A percentile compares a stretch with the other conserved stretches of the same genome.
Evolutionary conservation across 164 flowering plant genomes (phyloP).

Genomic region (Dillenia turbinata): DNA sequence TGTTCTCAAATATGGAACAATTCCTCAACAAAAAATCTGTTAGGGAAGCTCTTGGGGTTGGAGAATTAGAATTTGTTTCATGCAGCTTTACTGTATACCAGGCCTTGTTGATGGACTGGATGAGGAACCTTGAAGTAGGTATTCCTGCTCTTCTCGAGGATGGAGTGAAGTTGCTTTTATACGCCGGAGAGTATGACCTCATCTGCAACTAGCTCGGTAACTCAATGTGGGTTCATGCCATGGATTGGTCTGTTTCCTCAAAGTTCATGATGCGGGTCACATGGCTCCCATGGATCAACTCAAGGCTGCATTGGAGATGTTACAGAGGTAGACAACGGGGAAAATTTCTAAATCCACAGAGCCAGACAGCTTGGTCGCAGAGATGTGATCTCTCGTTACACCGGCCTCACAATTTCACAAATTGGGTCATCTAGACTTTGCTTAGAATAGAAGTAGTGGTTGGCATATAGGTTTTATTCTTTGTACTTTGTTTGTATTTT

Average conservation of each 20-base stretch:
- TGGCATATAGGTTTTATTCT: too few relatives aligned
- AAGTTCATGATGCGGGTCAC: slow-evolving; percentile 90
- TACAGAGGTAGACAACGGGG: slow-evolving; percentile 69
- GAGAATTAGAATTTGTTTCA: slow-evolving; percentile 62
- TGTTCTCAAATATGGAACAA: slow-evolving; percentile 59
- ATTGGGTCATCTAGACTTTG: background rate
- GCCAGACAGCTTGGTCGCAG: slow-evolving; percentile 28
- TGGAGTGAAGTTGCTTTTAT: slow-evolving; percentile 58
- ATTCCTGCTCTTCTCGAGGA: slow-evolving; percentile 71
- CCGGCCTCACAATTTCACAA: background rate
- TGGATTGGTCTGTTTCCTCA: slow-evolving; percentile 92
- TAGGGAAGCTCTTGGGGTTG: slow-evolving; percentile 65
- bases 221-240: slow-evolving; percentile 84
- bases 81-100: slow-evolving; percentile 66
- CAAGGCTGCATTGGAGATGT: slow-evolving; percentile 83
- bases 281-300: slow-evolving; percentile 99
- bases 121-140: slow-evolving; percentile 75
- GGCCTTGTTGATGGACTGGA: slow-evolving; percentile 76
- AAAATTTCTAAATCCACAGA: slow-evolving; percentile 25
- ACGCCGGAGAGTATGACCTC: slow-evolving; percentile 83
- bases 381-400: slow-evolving; percentile 26
- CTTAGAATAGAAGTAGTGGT: background rate
- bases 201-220: slow-evolving; percentile 88
- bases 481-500: slow-evolving; percentile 6
- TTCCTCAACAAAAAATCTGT: slow-evolving; percentile 54